Base-by-base conservation (phyloP, 2,329 filamentous ascomycete species). In the Leptosphaerulina australis region DNA sequence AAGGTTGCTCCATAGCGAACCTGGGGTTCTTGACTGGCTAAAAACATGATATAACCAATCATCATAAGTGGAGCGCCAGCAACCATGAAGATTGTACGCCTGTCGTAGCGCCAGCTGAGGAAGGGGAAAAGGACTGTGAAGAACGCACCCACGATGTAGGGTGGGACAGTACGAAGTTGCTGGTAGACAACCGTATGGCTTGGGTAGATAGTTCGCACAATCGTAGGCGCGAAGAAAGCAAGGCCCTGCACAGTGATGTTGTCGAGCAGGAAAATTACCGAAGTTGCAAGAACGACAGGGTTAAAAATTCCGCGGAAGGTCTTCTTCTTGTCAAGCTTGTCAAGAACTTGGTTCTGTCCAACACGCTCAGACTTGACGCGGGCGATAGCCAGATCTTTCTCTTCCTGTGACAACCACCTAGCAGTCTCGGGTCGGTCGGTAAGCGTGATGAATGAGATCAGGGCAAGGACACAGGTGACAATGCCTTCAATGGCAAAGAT, bases 401-500 rank as follows among this genome's bases (percentile, higher is more conserved):
- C 86, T 30, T 84, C 84, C 18, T 80, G 75, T 0, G 76, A 78
- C 1, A 90, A 78, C 87, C 87, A 90, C 10, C 76, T 74, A 0
- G 87, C 87, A 0, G 85, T 87, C 46, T 81, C 85, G 0, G 87
- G 87, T 0, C 86, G 79, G 65, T 90, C 87, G 0, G 87, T 88
- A 14, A 90, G 72, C 0, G 83, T 86, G 59, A 85, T 57, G 66
- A 88, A 87, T 1, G 81, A 72, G 26, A 89, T 74, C 1, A 88
- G n/a, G 0, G 80, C 77, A 0, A 89, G 68, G 0, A 77, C 76
- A 52, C 74, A 76, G 1, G 83, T 85, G 56, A 88, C 81, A 59
- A 88, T 83, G 15, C 87, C 87, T 65, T 89, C 87, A n/a, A 89
- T 83, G 3, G 79, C 81, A 45, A 89, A 89, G 41, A 89, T 87